Conservation (phyloP, 371 early-diverging fungal genomes). For the Actinomortierella wolfii region DNA sequence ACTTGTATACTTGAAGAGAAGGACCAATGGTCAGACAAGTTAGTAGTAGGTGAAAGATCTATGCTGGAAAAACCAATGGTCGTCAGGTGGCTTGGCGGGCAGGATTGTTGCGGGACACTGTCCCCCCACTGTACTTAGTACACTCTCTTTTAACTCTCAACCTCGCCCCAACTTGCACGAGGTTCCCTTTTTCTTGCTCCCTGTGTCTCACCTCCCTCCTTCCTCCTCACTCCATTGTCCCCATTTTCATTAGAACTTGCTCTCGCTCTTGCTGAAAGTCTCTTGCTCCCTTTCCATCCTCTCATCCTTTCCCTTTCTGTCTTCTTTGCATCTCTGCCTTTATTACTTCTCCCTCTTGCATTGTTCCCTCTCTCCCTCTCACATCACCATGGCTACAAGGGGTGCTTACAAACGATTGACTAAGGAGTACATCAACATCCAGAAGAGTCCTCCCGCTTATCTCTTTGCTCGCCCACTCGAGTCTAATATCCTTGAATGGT, state of each 20-base stretch:
- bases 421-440: slow-evolving; percentile 89
- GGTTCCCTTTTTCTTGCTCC: too few species aligned
- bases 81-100: too few species aligned
- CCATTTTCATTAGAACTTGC: too few species aligned
- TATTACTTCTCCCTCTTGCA: neutral
- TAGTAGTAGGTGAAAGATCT: too few species aligned
- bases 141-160: neutral
- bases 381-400: slow-evolving; percentile 82
- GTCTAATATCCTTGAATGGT: slow-evolving; percentile 95
- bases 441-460: slow-evolving; percentile 55
- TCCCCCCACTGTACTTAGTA: neutral
- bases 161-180: too few species aligned
- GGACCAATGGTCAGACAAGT: too few species aligned
- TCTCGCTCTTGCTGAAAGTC: too few species aligned
- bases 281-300: neutral
- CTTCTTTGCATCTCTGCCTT: neutral
- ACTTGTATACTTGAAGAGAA: too few species aligned
- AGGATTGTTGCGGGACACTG: too few species aligned
- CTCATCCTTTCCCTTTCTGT: neutral
- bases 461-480: slow-evolving; percentile 89
- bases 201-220: too few species aligned
- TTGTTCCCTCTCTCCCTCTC: slow-evolving; percentile 2
- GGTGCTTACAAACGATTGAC: slow-evolving; percentile 86
- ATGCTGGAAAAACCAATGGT: too few species aligned
- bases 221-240: too few species aligned